Base-by-base conservation (phyloP, 352 stramenopile species). In the Globisporangium yorkense region DNA sequence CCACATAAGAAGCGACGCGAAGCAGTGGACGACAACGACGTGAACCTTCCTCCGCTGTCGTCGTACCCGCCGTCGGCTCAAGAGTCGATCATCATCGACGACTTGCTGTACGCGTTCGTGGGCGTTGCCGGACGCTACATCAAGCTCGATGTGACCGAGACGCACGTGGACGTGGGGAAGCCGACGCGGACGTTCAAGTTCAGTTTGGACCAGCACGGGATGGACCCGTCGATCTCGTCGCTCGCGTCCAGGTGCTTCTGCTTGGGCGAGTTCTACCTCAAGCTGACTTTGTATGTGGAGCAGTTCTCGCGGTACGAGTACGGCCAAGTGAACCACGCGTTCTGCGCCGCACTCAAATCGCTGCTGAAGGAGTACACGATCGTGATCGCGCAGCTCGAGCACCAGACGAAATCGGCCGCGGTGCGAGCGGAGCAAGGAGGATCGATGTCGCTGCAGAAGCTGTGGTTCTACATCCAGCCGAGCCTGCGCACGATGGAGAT, bases 331-430 rank as follows among this genome's bases (percentile, higher is more conserved):
- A 97, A 91, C 41, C 96, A 98, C 68, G 90, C 94, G 9, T 88
- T 99, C 51, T 96, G 89, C 44, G 94, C 95, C 33, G 89, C 88
- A 12, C 70, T 98, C 10, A 96, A 97, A 61, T 70, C 79, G 6
- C 67, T 98, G 15, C 53, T 98, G 39, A 89, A 96, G 59, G 92
- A 99, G 61, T 98, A 98, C 71, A 87, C 89, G 45, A 85, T 92
- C 40, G 95, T 98, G 66, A 80, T 98, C 33, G 81, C 80, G 1
- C 88, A 97, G 55, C 65, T 98, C 7, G 92, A 98, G 64, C 73
- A 87, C 37, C 78, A 88, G 55, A 74, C 86, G 66, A 81, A 84
- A 43, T 59, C 51, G 35, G 10, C 53, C 16, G 51, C 68, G 18
- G 52, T 65, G 6, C 15, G 24, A 27, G 24, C 24, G 24, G 24